Percentiles rank a stretch among this genome's conserved stretches.
These are phyloP conservation scores for Marsdenia floribunda DNA, from an alignment of 257 asterid genomes.

Conservation along the genomic window DNA sequence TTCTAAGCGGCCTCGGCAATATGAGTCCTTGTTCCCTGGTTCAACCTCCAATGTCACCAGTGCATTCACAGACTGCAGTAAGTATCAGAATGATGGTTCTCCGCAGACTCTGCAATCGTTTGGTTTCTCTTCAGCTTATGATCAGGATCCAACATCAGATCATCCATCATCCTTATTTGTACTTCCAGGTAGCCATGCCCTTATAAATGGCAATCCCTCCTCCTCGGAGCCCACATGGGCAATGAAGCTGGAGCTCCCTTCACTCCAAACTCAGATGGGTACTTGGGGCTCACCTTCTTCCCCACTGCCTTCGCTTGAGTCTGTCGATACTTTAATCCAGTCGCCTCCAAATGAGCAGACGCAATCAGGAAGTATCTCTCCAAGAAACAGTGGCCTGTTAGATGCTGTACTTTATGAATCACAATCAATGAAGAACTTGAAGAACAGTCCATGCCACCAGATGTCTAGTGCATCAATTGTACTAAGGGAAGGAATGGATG, in stretches of 20 bases:
- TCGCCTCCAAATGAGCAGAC: conserved; percentile 43
- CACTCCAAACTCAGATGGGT: conserved; percentile 73
- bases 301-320: conserved; percentile 58
- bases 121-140: conserved; percentile 31
- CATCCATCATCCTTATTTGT: conserved; percentile 27
- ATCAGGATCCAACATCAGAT: conserved; percentile 25
- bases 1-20: conserved; percentile 46
- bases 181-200: conserved; percentile 48
- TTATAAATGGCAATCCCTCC: conserved; percentile 60
- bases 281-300: conserved; percentile 66
- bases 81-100: conserved; percentile 34
- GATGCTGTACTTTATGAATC: conserved; percentile 59
- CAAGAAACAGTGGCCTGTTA: conserved; percentile 60
- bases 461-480: conserved; percentile 26
- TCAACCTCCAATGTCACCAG: conserved; percentile 17
- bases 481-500: conserved; percentile 31
- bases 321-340: conserved; percentile 53
- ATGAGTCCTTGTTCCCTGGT: conserved; percentile 31
- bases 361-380: conserved; percentile 37
- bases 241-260: conserved; percentile 92
- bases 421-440: conserved; percentile 31
- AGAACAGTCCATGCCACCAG: conserved; percentile 24
- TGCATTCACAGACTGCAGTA: conserved; percentile 23
- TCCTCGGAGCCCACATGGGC: conserved; percentile 72
- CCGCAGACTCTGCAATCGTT: conserved; percentile 38